A percentile compares a stretch with the other conserved stretches of the same genome.
These are phyloP conservation scores for Yarrowia alimentaria DNA, from an alignment of 805 yeast genomes.

Conservation along the genomic window DNA sequence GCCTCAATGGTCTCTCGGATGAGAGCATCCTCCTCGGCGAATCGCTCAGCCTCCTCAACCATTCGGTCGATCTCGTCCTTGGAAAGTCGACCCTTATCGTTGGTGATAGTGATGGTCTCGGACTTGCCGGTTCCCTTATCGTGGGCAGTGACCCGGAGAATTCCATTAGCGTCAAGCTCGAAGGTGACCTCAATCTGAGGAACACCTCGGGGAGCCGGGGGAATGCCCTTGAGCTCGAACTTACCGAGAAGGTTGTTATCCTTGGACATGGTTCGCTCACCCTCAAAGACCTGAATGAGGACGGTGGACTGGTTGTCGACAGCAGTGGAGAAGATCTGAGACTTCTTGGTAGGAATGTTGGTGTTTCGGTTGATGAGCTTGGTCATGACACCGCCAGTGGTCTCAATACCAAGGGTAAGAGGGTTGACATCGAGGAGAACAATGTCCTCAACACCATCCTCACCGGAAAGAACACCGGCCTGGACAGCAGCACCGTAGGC, in stretches of 20 bases:
- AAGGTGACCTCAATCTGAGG: constrained; percentile 91
- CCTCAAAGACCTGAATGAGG: constrained; percentile 89
- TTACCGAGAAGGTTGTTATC: constrained; percentile 89
- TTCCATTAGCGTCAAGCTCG: constrained; percentile 83
- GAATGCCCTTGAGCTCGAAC: constrained; percentile 81
- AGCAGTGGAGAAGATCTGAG: constrained; percentile 93
- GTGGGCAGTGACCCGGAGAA: constrained; percentile 78
- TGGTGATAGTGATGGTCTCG: constrained; percentile 86
- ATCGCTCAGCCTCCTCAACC: constrained; percentile 97
- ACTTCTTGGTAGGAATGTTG: constrained; percentile 91
- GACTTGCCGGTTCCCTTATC: constrained; percentile 95
- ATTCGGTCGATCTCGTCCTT: constrained; percentile 95
- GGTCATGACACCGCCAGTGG: constrained; percentile 97
- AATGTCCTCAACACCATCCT: constrained; percentile 86
- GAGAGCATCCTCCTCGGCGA: constrained; percentile 84
- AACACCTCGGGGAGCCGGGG: constrained; percentile 89
- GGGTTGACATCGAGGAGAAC: constrained; percentile 92
- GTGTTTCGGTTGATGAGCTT: constrained; percentile 92
- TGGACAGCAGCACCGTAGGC: constrained; percentile 99
- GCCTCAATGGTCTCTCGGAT: constrained; percentile 83
- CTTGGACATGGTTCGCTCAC: constrained; percentile 93
- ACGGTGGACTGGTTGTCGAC: constrained; percentile 97
- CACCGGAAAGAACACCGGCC: constrained; percentile 97
- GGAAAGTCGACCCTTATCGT: constrained; percentile 90
- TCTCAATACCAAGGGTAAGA: constrained; percentile 91